These are phyloP conservation scores for Raphanus hybrid DNA, from an alignment of 441 rosid species.

Conservation along the genomic window DNA sequence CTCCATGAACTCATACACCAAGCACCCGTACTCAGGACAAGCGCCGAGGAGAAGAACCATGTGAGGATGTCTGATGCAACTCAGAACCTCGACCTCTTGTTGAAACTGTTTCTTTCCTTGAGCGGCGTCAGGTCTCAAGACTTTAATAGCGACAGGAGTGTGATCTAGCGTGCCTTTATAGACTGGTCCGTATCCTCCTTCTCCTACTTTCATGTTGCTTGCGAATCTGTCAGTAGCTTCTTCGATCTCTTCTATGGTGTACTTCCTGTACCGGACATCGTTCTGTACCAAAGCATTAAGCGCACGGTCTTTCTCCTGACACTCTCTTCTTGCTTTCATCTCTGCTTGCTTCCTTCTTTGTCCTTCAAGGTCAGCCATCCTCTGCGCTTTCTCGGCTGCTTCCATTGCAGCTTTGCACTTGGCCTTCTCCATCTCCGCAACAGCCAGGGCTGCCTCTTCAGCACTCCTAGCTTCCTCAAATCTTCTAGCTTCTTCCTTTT, in stretches of 20 bases:
- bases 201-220: conserved; percentile 61
- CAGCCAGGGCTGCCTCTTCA: conserved; percentile 72
- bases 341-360: conserved; percentile 66
- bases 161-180: conserved; percentile 76
- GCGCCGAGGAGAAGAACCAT: conserved; percentile 87
- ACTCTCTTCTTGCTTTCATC: conserved; percentile 62
- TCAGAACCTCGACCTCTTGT: conserved; percentile 81
- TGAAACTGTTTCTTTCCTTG: conserved; percentile 84
- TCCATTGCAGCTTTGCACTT: conserved; percentile 78
- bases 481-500: conserved; percentile 61
- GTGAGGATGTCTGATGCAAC: conserved; percentile 76
- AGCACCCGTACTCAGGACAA: conserved; percentile 75
- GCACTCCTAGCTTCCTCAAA: conserved; percentile 70
- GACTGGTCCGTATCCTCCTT: conserved; percentile 91
- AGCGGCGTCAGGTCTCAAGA: conserved; percentile 79
- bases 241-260: conserved; percentile 72
- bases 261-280: conserved; percentile 68
- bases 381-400: conserved; percentile 74
- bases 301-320: conserved; percentile 68
- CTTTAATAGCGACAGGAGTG: conserved; percentile 81
- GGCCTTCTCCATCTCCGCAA: conserved; percentile 78
- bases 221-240: conserved; percentile 64
- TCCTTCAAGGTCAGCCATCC: conserved; percentile 62
- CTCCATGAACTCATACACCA: conserved; percentile 75
- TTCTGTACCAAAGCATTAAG: conserved; percentile 58